These are phyloP conservation scores for Mortierella claussenii DNA, from an alignment of 192 early-diverging fungal species.

Conservation along the genomic window DNA sequence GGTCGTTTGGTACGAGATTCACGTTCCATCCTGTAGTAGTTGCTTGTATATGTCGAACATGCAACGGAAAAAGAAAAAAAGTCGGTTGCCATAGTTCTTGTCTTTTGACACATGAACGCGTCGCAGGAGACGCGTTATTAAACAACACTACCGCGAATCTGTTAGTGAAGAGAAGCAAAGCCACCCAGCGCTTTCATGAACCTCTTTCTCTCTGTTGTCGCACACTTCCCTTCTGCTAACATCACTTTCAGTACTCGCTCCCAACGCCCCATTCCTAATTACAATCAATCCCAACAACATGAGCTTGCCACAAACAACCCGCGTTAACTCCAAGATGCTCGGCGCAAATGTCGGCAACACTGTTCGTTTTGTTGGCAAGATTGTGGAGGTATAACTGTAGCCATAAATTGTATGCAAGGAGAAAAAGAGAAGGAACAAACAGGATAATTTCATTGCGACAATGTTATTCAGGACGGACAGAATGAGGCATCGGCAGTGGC, in stretches of 20 bases:
- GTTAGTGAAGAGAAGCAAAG: too few relatives aligned
- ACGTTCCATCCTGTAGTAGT: neutral
- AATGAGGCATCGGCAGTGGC: neutral
- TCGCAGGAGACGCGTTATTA: too few relatives aligned
- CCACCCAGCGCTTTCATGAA: too few relatives aligned
- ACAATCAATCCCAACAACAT: conserved; percentile 5
- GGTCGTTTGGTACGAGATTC: conserved; percentile 1
- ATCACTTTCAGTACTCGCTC: too few relatives aligned
- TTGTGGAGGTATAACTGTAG: conserved; percentile 67
- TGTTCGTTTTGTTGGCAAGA: conserved; percentile 64
- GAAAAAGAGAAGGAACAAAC: too few relatives aligned
- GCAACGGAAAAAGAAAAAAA: too few relatives aligned
- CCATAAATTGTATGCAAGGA: too few relatives aligned
- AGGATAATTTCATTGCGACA: neutral
- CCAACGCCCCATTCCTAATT: neutral
- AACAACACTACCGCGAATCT: too few relatives aligned
- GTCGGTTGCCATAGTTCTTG: too few relatives aligned
- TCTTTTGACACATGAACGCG: too few relatives aligned
- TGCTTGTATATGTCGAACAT: conserved; percentile 1
- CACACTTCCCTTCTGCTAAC: too few relatives aligned
- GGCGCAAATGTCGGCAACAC: conserved; percentile 55
- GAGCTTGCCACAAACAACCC: conserved; percentile 54
- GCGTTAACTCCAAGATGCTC: conserved; percentile 69
- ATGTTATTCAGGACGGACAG: neutral
- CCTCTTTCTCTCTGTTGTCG: neutral